Conservation (phyloP, 768 basidiomycete genomes). For the Leccinum incarnatum region DNA sequence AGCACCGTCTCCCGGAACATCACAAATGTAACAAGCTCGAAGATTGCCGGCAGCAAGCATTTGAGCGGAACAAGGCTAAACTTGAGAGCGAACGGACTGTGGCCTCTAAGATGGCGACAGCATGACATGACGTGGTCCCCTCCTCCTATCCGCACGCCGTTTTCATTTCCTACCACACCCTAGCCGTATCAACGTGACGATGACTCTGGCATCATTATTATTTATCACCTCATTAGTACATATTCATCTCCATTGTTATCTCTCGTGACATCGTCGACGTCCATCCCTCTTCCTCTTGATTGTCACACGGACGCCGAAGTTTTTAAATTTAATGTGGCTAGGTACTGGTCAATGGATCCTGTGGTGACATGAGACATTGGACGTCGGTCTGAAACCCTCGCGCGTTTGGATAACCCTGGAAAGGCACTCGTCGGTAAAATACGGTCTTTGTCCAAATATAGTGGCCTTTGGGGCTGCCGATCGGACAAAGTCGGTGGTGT, state of each 20-base stretch:
- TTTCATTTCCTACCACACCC: constrained; percentile 4
- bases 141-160: constrained; percentile 10
- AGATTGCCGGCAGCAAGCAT: constrained; percentile 84
- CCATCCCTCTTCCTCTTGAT: constrained; percentile 13
- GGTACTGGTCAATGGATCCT: constrained; percentile 20
- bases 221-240: constrained; percentile 27
- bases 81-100: constrained; percentile 87
- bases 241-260: constrained; percentile 7
- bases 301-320: constrained; percentile 6
- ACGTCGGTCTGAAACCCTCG: not conserved
- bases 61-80: constrained; percentile 83
- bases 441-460: not conserved
- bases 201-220: constrained; percentile 21
- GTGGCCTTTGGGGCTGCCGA: not conserved
- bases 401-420: not conserved
- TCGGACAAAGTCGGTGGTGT: constrained; percentile 10
- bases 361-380: not conserved
- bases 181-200: constrained; percentile 21
- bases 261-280: constrained; percentile 8
- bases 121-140: constrained; percentile 37
- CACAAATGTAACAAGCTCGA: constrained; percentile 82
- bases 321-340: constrained; percentile 8
- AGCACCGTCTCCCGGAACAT: constrained; percentile 90
- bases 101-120: constrained; percentile 81
- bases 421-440: not conserved